phyloP scores from a whole-genome alignment of 2,329 filamentous ascomycete genomes.

The Simplicillium sp. region DNA sequence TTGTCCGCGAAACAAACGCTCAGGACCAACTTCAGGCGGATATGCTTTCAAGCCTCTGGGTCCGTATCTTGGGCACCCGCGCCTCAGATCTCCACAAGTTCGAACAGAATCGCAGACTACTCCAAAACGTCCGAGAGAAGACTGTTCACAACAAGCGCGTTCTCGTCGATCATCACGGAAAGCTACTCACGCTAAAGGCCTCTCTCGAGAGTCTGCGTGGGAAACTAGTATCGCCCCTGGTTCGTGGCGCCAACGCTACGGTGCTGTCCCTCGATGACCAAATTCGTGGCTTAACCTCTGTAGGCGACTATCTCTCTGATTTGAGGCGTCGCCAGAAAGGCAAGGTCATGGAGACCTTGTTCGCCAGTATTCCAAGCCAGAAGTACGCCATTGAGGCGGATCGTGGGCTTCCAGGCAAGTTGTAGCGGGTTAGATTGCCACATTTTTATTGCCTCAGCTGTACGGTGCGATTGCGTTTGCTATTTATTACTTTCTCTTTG shows the following conservation, averaged over 20 bases:
- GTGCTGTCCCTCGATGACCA: constrained; percentile 75
- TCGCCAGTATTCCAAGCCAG: constrained; percentile 35
- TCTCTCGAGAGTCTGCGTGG: constrained; percentile 77
- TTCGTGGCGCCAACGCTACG: constrained; percentile 58
- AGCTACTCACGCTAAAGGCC: constrained; percentile 73
- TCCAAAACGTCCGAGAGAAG: constrained; percentile 69
- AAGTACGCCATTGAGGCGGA: background rate
- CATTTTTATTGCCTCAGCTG: too few species aligned
- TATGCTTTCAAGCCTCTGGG: constrained; percentile 77
- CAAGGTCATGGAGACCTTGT: constrained; percentile 73
- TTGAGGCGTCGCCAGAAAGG: constrained; percentile 73
- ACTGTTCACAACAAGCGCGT: constrained; percentile 83
- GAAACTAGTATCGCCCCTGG: constrained; percentile 76
- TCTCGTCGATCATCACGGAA: constrained; percentile 77
- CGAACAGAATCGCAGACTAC: constrained; percentile 76
- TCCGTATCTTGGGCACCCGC: constrained; percentile 69
- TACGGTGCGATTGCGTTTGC: too few species aligned
- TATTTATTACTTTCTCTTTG: too few species aligned
- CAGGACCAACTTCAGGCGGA: constrained; percentile 77
- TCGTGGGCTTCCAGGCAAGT: too few species aligned
- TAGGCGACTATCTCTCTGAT: constrained; percentile 66
- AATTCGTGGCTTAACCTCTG: constrained; percentile 71
- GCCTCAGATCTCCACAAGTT: constrained; percentile 74
- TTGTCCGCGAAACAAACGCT: constrained; percentile 71
- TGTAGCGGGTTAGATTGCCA: too few species aligned